phyloP scores from a whole-genome alignment of 2,329 filamentous ascomycete genomes.

The Neopestalotiopsis clavispora region DNA sequence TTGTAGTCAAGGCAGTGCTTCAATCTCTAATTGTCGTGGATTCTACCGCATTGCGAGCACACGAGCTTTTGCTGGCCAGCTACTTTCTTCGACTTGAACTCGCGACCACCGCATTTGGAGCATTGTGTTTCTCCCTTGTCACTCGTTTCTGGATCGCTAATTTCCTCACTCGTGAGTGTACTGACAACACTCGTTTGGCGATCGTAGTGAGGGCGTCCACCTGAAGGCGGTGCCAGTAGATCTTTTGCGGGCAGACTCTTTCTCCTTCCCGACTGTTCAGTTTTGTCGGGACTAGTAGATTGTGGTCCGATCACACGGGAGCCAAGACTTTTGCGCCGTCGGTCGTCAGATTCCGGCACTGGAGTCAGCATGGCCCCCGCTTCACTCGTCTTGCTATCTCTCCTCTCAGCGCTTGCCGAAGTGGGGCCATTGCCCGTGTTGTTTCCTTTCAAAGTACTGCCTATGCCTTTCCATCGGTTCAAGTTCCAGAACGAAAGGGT shows the following conservation, averaged over 20 bases:
- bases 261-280: conserved; percentile 24
- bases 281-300: neutral
- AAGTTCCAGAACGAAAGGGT: conserved; percentile 63
- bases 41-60: conserved; percentile 61
- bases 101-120: conserved; percentile 61
- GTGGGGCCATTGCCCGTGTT: conserved; percentile 4
- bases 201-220: neutral
- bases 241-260: conserved; percentile 24
- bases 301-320: conserved; percentile 5
- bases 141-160: conserved; percentile 40
- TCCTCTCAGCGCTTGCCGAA: conserved; percentile 11
- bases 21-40: conserved; percentile 32
- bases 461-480: conserved; percentile 54
- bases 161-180: conserved; percentile 13
- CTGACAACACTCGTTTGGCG: conserved; percentile 11
- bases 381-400: conserved; percentile 9
- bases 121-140: conserved; percentile 58
- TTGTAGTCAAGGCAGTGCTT: no score
- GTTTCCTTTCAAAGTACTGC: conserved; percentile 2
- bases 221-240: conserved; percentile 11
- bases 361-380: conserved; percentile 9
- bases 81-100: conserved; percentile 66
- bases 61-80: conserved; percentile 60
- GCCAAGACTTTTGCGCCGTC: conserved; percentile 27
- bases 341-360: conserved; percentile 19